phyloP scores from a whole-genome alignment of 768 basidiomycete genomes.

The Suillus subluteus region DNA sequence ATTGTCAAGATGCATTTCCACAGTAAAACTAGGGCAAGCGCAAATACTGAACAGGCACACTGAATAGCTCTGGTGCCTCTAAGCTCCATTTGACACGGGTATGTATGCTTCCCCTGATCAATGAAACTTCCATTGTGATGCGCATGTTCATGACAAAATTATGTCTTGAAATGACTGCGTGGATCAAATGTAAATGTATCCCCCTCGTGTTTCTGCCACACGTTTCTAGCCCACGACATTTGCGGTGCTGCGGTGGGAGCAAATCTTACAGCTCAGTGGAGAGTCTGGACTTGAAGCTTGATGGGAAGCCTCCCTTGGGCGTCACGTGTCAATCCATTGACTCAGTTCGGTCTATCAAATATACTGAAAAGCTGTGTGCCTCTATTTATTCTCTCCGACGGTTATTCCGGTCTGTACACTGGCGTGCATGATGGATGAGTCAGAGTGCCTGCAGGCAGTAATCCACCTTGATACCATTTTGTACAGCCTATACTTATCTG shows the following conservation, averaged over 20 bases:
- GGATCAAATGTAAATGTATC: conserved; percentile 9
- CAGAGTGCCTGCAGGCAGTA: neutral
- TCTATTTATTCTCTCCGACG: neutral
- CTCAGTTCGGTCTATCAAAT: neutral
- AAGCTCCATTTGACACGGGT: conserved; percentile 15
- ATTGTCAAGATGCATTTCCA: neutral
- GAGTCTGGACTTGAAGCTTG: conserved; percentile 6
- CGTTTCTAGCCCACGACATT: neutral
- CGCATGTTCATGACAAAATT: conserved; percentile 31
- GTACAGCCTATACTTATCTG: neutral
- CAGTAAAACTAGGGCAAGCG: neutral
- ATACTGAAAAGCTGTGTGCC: neutral
- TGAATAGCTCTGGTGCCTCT: neutral
- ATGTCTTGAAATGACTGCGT: neutral
- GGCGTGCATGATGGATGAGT: neutral
- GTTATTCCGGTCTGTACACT: neutral
- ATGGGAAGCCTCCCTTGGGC: neutral
- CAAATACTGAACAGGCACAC: conserved; percentile 6
- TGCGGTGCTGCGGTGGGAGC: neutral
- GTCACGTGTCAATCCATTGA: neutral
- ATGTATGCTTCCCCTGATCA: conserved; percentile 28
- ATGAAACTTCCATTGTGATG: conserved; percentile 39
- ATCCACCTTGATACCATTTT: neutral
- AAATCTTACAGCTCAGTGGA: neutral
- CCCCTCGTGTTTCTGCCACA: conserved; percentile 10